A percentile compares a stretch with the other conserved stretches of the same genome.
Evolutionary conservation across 1,139 yeast genomes (phyloP).

Genomic region (Geotrichum siamense): DNA sequence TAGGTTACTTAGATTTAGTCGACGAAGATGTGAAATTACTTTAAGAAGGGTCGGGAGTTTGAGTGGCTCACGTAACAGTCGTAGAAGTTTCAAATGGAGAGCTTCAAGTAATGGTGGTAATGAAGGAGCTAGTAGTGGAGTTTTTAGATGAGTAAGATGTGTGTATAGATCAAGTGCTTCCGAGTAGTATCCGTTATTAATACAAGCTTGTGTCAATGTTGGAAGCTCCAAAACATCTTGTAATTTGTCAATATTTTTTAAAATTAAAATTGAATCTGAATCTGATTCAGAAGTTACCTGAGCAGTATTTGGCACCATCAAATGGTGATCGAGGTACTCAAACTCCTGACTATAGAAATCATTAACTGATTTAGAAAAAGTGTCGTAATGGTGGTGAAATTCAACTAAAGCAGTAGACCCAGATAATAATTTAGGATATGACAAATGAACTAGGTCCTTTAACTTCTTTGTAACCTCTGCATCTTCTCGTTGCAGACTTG

Average conservation of each 20-base stretch:
- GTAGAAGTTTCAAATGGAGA: conserved; percentile 51
- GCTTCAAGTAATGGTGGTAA: conserved; percentile 23
- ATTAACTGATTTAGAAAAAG: conserved; percentile 19
- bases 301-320: not conserved
- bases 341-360: conserved; percentile 18
- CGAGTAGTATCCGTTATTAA: conserved; percentile 77
- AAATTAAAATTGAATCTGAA: conserved; percentile 31
- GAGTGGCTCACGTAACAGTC: conserved; percentile 63
- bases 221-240: conserved; percentile 81
- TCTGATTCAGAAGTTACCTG: not conserved
- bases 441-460: conserved; percentile 7
- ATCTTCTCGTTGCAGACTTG: conserved; percentile 5
- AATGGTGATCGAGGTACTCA: conserved; percentile 9
- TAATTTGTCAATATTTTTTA: conserved; percentile 61
- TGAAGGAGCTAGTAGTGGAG: conserved; percentile 30
- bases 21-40: conserved; percentile 64
- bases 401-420: conserved; percentile 23
- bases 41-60: conserved; percentile 73
- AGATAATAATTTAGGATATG: conserved; percentile 20
- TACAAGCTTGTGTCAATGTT: conserved; percentile 72
- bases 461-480: conserved; percentile 6
- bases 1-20: conserved; percentile 36
- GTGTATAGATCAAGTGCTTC: conserved; percentile 79
- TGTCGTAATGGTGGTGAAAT: conserved; percentile 19
- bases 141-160: conserved; percentile 57